Percentiles rank a stretch among this genome's conserved stretches.
phyloP scores from a whole-genome alignment of 192 early-diverging fungal species.

The Phycomyces nitens region DNA sequence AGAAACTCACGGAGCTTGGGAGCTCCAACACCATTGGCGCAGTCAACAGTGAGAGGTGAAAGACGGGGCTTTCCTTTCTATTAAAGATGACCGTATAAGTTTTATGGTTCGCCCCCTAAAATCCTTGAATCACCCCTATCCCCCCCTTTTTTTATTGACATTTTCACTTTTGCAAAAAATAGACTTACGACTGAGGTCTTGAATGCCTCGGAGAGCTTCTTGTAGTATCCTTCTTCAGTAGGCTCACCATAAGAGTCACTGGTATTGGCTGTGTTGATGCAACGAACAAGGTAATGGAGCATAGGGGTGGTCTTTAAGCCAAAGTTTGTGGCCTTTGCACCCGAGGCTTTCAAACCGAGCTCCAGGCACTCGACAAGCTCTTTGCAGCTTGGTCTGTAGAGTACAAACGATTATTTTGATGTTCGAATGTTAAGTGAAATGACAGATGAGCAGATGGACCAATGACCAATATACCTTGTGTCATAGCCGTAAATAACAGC shows the following conservation, averaged over 20 bases:
- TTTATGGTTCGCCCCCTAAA: no score
- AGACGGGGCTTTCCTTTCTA: constrained; percentile 68
- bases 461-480: constrained; percentile 66
- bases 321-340: constrained; percentile 68
- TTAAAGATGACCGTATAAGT: background rate
- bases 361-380: constrained; percentile 74
- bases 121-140: background rate
- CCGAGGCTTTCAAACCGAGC: constrained; percentile 76
- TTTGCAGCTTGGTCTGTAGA: constrained; percentile 75
- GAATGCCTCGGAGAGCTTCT: constrained; percentile 85
- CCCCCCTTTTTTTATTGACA: background rate
- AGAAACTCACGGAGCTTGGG: constrained; percentile 79
- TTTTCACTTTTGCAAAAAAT: background rate
- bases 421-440: no score
- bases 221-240: constrained; percentile 87
- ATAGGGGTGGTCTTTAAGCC: constrained; percentile 95
- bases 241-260: constrained; percentile 51
- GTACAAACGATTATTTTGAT: background rate
- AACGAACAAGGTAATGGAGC: constrained; percentile 74
- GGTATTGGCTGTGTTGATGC: constrained; percentile 25
- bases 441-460: no score
- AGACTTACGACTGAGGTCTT: constrained; percentile 69
- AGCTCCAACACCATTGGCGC: constrained; percentile 97
- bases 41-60: constrained; percentile 78
- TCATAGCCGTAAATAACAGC: constrained; percentile 86